Evolutionary conservation across 306 rosid species (phyloP).

Genomic region (barrel medic (Medicago truncatula)): MtrunA17r5.0-ANR NC_053042.1:33607001-33607500

Average conservation of each 20-base stretch:
- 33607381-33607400: no score
- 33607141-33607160: conserved; percentile 48
- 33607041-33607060: no score
- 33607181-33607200: conserved; percentile 51
- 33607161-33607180: conserved; percentile 68
- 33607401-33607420: no score
- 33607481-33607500: background rate
- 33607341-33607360: conserved; percentile 47
- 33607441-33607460: no score
- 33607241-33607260: conserved; percentile 44
- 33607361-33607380: no score
- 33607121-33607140: conserved; percentile 39
- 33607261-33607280: conserved; percentile 43
- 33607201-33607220: conserved; percentile 39
- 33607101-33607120: conserved; percentile 75
- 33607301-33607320: no score
- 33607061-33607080: no score
- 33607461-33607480: background rate
- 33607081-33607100: conserved; percentile 11
- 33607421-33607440: no score
- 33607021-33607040: no score
- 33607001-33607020: no score
- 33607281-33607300: no score
- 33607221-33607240: conserved; percentile 36
- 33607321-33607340: no score